Evolutionary conservation across 164 flowering plant genomes (phyloP), one percentile per base, ranked within the genome.

Genomic region (Chimonanthus praecox): DNA sequence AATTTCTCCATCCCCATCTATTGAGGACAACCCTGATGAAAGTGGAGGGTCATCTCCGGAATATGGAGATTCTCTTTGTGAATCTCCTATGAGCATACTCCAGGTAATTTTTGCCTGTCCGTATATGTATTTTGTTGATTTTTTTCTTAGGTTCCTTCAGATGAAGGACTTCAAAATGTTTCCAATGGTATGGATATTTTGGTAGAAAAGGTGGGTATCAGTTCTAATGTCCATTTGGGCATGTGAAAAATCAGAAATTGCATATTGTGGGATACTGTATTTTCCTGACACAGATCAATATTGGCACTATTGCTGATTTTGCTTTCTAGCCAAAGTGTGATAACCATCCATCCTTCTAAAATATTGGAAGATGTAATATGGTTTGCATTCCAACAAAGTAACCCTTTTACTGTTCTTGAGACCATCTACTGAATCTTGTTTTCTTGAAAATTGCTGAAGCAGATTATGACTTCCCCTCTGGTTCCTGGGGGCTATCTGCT

Each of bases 391-490:
- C 60, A 54, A n/a, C n/a, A 13, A 11, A 54, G 9, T 54, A 54
- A 15, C 11, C 2, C 60, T 54, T n/a, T 0, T 15, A n/a, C 16
- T 13, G 48, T 33, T 46, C 47, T 48, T 66, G 6, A 66, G 48
- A 33, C 45, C 68, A 13, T 66, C 66, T 63, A 20, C 44, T 63
- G 66, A 45, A 43, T 66, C 68, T 66, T 63, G 45, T 63, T 43
- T 54, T 65, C 49, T 58, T 68, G 15, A 8, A 10, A 73, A 79
- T 47, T 76, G 65, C 16, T 82, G 80, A 11, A 77, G 61, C 89
- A 94, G 98, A 82, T 78, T 10, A 87, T 92, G 97, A 90, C 94
- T 11, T 80, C 94, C 3, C 78, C 81, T 63, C 87, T 85, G 1
- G 71, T 86, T 58, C 79, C 82, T 46, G 87, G 77, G 20, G 87